A percentile compares a stretch with the other conserved stretches of the same genome.
These are phyloP conservation scores for Jasminum sambac DNA, from an alignment of 257 asterid genomes.

Conservation along the genomic window DNA sequence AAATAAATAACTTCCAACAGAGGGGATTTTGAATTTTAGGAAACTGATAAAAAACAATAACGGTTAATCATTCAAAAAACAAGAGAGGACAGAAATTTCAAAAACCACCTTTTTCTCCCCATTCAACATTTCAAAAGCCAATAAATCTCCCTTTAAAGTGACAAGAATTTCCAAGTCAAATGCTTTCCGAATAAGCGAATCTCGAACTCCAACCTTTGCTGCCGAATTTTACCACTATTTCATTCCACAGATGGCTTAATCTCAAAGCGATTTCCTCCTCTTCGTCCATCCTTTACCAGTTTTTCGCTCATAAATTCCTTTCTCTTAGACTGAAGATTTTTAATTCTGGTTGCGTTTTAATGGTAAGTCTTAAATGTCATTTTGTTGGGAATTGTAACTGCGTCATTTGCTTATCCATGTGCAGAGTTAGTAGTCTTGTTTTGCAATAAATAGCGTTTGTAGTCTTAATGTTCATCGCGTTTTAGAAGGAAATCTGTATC, in stretches of 20 bases:
- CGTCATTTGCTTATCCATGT: background rate
- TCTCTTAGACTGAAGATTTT: conserved; percentile 21
- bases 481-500: conserved; percentile 8
- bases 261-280: conserved; percentile 44
- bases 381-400: conserved; percentile 8
- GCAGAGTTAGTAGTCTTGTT: conserved; percentile 31
- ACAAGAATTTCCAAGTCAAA: conserved; percentile 18
- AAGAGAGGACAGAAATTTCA: conserved; percentile 25
- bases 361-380: background rate
- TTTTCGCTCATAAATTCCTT: conserved; percentile 20
- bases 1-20: no score
- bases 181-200: conserved; percentile 24
- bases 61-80: conserved; percentile 13
- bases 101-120: conserved; percentile 23
- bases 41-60: background rate
- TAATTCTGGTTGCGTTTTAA: conserved; percentile 5
- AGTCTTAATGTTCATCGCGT: conserved; percentile 9
- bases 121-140: background rate
- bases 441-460: conserved; percentile 21
- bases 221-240: conserved; percentile 8
- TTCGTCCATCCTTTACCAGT: conserved; percentile 17
- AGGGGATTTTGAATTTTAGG: conserved; percentile 3
- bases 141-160: conserved; percentile 24
- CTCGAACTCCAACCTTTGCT: conserved; percentile 21
- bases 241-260: conserved; percentile 38